phyloP scores from a whole-genome alignment of 2,329 filamentous ascomycete species.

The Purpureocillium takamizusanense region DNA sequence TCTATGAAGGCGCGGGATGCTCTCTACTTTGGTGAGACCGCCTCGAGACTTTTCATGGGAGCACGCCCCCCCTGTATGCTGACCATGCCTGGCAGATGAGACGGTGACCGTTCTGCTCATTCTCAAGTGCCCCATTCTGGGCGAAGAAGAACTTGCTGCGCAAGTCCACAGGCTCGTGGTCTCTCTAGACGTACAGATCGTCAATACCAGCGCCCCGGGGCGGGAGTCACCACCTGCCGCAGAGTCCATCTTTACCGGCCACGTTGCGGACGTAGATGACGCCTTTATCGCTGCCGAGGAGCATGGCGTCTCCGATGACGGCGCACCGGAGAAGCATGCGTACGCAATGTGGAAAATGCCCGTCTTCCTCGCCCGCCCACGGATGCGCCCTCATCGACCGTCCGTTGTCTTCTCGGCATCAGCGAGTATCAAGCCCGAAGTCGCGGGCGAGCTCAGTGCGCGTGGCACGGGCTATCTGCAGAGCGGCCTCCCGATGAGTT shows the following conservation, averaged over 20 bases:
- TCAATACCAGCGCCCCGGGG: constrained; percentile 44
- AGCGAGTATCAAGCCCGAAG: constrained; percentile 48
- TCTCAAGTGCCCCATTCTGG: constrained; percentile 53
- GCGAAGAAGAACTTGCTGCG: constrained; percentile 46
- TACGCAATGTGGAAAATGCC: constrained; percentile 53
- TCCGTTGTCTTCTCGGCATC: constrained; percentile 55
- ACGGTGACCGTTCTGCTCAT: constrained; percentile 60
- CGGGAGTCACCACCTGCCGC: constrained; percentile 37
- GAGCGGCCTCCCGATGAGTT: constrained; percentile 57
- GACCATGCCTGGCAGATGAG: constrained; percentile 50
- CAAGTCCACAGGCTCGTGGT: constrained; percentile 56
- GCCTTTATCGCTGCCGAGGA: constrained; percentile 39
- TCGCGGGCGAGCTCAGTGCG: constrained; percentile 14
- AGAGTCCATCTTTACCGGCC: constrained; percentile 52
- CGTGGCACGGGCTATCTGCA: constrained; percentile 54
- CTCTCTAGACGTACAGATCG: constrained; percentile 56
- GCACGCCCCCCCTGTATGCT: constrained; percentile 9
- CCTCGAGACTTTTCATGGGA: no score
- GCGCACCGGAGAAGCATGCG: constrained; percentile 25
- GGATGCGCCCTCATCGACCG: constrained; percentile 57
- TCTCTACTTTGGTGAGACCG: constrained; percentile 63
- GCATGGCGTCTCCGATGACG: constrained; percentile 14
- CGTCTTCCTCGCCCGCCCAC: constrained; percentile 48
- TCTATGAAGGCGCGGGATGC: constrained; percentile 53
- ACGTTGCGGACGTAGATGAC: constrained; percentile 38